Conservation (phyloP, 2,329 filamentous ascomycete genomes). For the Thielaviopsis cerberus region DNA sequence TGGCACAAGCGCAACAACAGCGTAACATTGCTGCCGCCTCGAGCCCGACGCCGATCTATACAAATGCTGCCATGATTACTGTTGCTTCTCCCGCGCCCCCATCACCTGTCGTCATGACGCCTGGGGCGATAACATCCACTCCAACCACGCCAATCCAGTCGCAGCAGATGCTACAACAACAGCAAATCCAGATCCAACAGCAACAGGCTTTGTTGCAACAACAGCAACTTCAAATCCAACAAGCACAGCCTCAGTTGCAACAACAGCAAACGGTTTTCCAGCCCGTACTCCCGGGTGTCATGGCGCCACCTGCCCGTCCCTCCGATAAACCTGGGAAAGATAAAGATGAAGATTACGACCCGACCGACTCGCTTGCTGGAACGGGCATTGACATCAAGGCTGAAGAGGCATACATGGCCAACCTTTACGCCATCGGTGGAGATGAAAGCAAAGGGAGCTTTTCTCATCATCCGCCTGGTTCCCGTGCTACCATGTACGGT, state of each 20-base stretch:
- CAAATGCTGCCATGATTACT: constrained; percentile 14
- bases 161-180: not conserved
- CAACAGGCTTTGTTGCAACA: constrained; percentile 4
- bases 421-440: constrained; percentile 28
- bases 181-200: constrained; percentile 1
- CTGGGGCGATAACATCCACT: not conserved
- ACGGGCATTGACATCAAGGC: constrained; percentile 76
- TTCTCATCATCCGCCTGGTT: constrained; percentile 34
- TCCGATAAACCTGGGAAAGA: constrained; percentile 44
- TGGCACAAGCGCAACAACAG: constrained; percentile 13
- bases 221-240: constrained; percentile 7
- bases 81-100: constrained; percentile 8
- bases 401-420: constrained; percentile 65
- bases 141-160: not conserved
- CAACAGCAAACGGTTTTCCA: constrained; percentile 2
- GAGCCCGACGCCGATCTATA: constrained; percentile 13
- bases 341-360: constrained; percentile 49
- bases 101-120: constrained; percentile 10
- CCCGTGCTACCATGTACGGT: constrained; percentile 42
- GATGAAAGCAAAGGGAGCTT: constrained; percentile 18
- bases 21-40: constrained; percentile 4
- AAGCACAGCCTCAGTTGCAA: not conserved
- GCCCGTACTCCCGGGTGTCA: constrained; percentile 22
- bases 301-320: constrained; percentile 42
- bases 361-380: constrained; percentile 65